Conservation (phyloP, 768 basidiomycete genomes). For the Suillus plorans region DNA sequence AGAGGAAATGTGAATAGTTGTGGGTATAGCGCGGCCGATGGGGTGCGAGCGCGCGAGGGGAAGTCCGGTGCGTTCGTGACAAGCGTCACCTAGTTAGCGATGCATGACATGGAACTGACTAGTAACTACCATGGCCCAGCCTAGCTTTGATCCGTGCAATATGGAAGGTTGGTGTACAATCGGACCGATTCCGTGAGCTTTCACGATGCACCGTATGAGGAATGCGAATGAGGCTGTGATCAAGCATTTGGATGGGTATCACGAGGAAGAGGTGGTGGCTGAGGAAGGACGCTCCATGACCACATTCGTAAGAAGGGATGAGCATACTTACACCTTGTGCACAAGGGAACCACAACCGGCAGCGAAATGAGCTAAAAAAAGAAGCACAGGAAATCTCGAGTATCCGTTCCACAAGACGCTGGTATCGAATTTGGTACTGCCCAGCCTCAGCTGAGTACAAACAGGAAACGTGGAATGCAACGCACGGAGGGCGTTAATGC, state of each 20-base stretch:
- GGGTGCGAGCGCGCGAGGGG: constrained; percentile 58
- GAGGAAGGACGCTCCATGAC: constrained; percentile 16
- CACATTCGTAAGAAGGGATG: constrained; percentile 9
- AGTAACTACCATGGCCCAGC: constrained; percentile 66
- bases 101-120: constrained; percentile 70
- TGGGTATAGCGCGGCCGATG: constrained; percentile 58
- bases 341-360: constrained; percentile 79
- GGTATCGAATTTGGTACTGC: constrained; percentile 65
- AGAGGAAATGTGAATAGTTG: constrained; percentile 75
- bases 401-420: constrained; percentile 67
- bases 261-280: constrained; percentile 77
- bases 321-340: constrained; percentile 63
- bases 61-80: constrained; percentile 80
- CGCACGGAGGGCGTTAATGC: constrained; percentile 63
- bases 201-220: constrained; percentile 77
- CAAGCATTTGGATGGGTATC: constrained; percentile 75
- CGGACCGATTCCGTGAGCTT: constrained; percentile 75
- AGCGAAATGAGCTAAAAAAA: constrained; percentile 82
- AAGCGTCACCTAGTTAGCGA: constrained; percentile 77
- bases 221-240: constrained; percentile 64
- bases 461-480: constrained; percentile 10
- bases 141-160: constrained; percentile 66
- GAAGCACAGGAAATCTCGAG: constrained; percentile 76
- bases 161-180: constrained; percentile 64
- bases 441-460: background rate